Conservation (phyloP, 352 stramenopile species). For the Phytophthora vignae region DNA sequence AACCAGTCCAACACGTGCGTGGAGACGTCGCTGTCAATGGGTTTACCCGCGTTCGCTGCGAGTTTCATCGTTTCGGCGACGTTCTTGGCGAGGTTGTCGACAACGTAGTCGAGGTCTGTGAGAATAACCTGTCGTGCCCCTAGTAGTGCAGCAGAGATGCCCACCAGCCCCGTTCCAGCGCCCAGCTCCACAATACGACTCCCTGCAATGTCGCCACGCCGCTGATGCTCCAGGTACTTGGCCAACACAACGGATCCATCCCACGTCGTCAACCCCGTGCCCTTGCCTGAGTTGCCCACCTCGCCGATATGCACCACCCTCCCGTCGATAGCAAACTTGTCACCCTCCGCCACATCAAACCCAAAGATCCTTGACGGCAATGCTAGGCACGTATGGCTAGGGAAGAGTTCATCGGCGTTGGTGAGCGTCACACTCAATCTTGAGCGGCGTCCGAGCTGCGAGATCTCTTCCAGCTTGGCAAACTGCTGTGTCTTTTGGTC, state of each 20-base stretch:
- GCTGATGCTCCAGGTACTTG: constrained; percentile 88
- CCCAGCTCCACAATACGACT: constrained; percentile 84
- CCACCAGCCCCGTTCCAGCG: constrained; percentile 86
- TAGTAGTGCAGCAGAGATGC: constrained; percentile 80
- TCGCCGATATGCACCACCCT: constrained; percentile 61
- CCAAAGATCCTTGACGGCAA: constrained; percentile 69
- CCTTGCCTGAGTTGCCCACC: constrained; percentile 82
- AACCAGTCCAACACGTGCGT: constrained; percentile 79
- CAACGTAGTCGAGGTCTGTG: constrained; percentile 89
- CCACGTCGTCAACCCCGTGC: constrained; percentile 92
- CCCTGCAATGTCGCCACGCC: constrained; percentile 35
- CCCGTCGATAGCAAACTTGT: constrained; percentile 64
- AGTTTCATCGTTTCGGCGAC: constrained; percentile 50
- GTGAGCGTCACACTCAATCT: constrained; percentile 52
- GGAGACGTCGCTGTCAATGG: constrained; percentile 18
- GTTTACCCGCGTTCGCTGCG: constrained; percentile 12
- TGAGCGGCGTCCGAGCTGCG: constrained; percentile 34
- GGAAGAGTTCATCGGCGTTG: constrained; percentile 31
- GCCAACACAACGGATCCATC: constrained; percentile 92
- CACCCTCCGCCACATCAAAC: constrained; percentile 43
- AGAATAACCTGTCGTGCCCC: constrained; percentile 80
- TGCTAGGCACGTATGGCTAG: constrained; percentile 41
- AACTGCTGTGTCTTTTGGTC: constrained; percentile 48
- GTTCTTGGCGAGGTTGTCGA: constrained; percentile 81
- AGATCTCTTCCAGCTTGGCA: constrained; percentile 36